Evolutionary conservation across 2,329 filamentous ascomycete genomes (phyloP).

Genomic region (Arachnomyces sp.): DNA sequence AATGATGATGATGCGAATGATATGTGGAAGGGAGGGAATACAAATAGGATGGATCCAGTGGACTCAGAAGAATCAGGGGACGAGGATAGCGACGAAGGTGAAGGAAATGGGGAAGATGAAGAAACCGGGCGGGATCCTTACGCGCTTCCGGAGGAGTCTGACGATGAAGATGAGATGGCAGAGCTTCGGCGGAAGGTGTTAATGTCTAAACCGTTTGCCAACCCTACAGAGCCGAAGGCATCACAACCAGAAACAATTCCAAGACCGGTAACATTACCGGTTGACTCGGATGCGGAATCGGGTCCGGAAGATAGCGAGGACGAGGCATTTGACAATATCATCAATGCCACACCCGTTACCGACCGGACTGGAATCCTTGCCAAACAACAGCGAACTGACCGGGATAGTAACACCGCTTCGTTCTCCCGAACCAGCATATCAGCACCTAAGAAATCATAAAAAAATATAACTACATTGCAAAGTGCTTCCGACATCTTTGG

Average conservation of each 20-base stretch:
- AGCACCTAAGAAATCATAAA: slow-evolving; percentile 42
- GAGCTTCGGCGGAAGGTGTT: slow-evolving; percentile 86
- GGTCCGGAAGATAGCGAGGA: slow-evolving; percentile 60
- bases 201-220: slow-evolving; percentile 79
- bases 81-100: slow-evolving; percentile 40
- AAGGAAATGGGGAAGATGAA: slow-evolving; percentile 38
- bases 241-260: slow-evolving; percentile 53
- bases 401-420: slow-evolving; percentile 42
- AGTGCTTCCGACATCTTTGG: no score
- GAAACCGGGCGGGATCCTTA: slow-evolving; percentile 56
- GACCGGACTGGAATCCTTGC: slow-evolving; percentile 69
- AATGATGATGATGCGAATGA: slow-evolving; percentile 54
- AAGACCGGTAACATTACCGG: slow-evolving; percentile 41
- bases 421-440: slow-evolving; percentile 43
- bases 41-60: slow-evolving; percentile 61
- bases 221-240: slow-evolving; percentile 37
- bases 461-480: no score
- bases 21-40: slow-evolving; percentile 86
- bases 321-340: slow-evolving; percentile 86
- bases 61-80: slow-evolving; percentile 32
- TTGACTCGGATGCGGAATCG: slow-evolving; percentile 60
- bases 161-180: slow-evolving; percentile 86
- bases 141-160: slow-evolving; percentile 68
- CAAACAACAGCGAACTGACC: slow-evolving; percentile 49
- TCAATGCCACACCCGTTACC: slow-evolving; percentile 81